phyloP scores from a whole-genome alignment of 2,329 filamentous ascomycete species.

The Curvularia verruculosa region DNA sequence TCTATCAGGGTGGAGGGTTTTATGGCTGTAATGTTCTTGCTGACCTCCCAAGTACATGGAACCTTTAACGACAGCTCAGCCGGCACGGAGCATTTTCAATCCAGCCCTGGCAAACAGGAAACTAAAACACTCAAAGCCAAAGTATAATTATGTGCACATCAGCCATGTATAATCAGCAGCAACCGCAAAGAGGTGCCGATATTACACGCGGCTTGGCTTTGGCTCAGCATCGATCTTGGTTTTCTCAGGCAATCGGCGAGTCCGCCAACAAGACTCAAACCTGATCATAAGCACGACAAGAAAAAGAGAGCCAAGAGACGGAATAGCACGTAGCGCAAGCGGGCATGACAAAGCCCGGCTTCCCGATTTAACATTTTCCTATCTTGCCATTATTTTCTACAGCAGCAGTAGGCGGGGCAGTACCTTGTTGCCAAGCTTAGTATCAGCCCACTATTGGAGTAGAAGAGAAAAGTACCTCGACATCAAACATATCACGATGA shows the following conservation, averaged over 20 bases:
- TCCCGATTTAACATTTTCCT: neutral
- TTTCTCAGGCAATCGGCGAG: neutral
- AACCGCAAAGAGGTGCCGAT: neutral
- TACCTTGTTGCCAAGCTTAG: no score
- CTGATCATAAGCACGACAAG: neutral
- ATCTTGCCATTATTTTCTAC: neutral
- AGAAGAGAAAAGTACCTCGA: no score
- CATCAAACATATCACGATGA: no score
- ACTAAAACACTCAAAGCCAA: neutral
- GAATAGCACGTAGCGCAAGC: neutral
- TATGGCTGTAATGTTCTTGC: neutral
- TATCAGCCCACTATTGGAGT: no score
- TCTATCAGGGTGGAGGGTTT: neutral
- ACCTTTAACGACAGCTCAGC: neutral
- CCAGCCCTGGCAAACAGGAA: neutral
- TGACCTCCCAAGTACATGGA: neutral
- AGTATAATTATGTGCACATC: neutral
- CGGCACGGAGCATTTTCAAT: neutral
- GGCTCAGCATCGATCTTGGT: conserved; percentile 4
- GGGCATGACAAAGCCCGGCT: neutral
- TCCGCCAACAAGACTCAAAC: neutral
- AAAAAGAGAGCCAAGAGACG: neutral
- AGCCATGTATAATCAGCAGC: neutral
- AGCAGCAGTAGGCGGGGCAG: neutral
- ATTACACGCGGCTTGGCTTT: conserved; percentile 3